Percentiles rank a stretch among this genome's conserved stretches.
Conservation (phyloP, 805 yeast species). For the Komagataella pastoris region DNA sequence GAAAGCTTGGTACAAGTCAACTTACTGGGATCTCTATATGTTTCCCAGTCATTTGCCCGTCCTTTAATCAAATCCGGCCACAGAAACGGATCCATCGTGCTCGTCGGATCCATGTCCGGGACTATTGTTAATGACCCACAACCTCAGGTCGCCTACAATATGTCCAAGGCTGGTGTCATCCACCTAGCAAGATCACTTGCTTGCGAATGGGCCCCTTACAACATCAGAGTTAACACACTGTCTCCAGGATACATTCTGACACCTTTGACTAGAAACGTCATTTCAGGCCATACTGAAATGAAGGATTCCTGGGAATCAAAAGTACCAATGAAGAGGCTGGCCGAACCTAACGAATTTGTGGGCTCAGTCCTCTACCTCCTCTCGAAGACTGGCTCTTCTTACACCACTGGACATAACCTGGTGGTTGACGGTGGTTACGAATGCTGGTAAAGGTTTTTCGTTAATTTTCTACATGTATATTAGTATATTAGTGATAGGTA, state of each 20-base stretch:
- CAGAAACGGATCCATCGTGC: constrained; percentile 45
- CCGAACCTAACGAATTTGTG: constrained; percentile 72
- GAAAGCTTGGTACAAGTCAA: constrained; percentile 59
- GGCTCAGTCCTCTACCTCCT: constrained; percentile 69
- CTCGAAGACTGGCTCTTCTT: constrained; percentile 53
- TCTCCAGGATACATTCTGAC: constrained; percentile 76
- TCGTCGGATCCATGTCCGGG: constrained; percentile 74
- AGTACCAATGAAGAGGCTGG: constrained; percentile 73
- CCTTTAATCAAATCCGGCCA: constrained; percentile 43
- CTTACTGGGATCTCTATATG: constrained; percentile 61
- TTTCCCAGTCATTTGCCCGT: constrained; percentile 61
- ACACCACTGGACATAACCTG: constrained; percentile 76
- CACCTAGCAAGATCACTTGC: constrained; percentile 68
- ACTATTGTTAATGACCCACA: constrained; percentile 69
- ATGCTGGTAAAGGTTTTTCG: constrained; percentile 40
- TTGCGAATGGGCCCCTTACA: constrained; percentile 70
- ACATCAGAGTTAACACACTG: constrained; percentile 64
- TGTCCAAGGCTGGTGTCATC: constrained; percentile 80
- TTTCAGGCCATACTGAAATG: constrained; percentile 42
- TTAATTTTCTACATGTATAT: neutral
- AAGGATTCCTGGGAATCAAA: constrained; percentile 61
- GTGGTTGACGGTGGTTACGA: constrained; percentile 83
- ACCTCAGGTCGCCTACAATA: constrained; percentile 70
- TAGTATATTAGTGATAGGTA: neutral
- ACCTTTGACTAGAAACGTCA: constrained; percentile 63